Conservation (phyloP, 2,329 filamentous ascomycete species). For the Alternaria arbusti region DNA sequence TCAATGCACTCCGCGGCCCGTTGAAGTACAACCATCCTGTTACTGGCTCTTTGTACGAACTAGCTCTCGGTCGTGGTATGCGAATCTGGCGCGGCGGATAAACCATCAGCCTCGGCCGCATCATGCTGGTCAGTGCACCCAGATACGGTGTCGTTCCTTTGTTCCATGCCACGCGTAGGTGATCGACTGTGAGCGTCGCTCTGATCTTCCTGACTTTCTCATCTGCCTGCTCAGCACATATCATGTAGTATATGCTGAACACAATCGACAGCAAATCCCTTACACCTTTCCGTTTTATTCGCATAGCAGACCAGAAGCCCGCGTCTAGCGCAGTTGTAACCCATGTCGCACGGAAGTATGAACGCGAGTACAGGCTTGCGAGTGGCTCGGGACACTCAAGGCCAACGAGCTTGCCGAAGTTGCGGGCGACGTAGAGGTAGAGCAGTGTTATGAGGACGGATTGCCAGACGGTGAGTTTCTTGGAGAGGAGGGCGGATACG, state of each 20-base stretch:
- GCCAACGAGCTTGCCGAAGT: constrained; percentile 90
- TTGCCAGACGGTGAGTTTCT: constrained; percentile 84
- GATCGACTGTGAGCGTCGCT: constrained; percentile 85
- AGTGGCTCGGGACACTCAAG: constrained; percentile 92
- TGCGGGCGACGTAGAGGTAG: constrained; percentile 88
- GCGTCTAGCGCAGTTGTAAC: constrained; percentile 92
- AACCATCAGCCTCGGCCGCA: constrained; percentile 79
- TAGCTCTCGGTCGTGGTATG: constrained; percentile 80
- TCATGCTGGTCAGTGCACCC: constrained; percentile 70
- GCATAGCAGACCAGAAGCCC: constrained; percentile 99
- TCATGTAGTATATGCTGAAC: constrained; percentile 88
- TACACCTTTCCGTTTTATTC: constrained; percentile 78
- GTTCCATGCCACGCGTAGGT: constrained; percentile 92
- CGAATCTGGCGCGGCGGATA: constrained; percentile 83
- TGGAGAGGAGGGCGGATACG: constrained; percentile 74
- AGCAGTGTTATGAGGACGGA: constrained; percentile 85
- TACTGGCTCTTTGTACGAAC: constrained; percentile 83
- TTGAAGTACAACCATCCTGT: constrained; percentile 94
- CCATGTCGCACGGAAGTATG: constrained; percentile 97
- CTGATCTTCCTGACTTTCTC: constrained; percentile 95
- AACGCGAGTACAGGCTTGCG: constrained; percentile 88
- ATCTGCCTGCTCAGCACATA: constrained; percentile 91
- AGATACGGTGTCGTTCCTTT: constrained; percentile 91
- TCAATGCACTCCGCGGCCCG: constrained; percentile 78
- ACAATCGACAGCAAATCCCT: constrained; percentile 81